Evolutionary conservation across 1,284 basidiomycete species (phyloP), one percentile per base, ranked within the genome.

Genomic region (Crepidotus sp.): DNA sequence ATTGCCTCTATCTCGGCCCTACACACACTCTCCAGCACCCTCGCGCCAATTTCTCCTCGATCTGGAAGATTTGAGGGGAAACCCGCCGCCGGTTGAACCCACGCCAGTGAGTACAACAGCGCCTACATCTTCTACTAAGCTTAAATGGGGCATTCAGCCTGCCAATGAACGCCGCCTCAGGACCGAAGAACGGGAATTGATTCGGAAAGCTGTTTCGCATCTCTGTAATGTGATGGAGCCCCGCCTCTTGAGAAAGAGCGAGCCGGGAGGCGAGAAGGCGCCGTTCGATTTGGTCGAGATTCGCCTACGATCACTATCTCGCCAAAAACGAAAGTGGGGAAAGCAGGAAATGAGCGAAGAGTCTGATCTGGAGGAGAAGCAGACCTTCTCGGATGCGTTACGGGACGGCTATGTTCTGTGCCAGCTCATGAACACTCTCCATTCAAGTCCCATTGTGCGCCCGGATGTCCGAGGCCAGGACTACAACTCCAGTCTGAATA

Each of bases 381-480:
- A 69, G 48, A 62, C 77, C 21, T 91, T 92, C 56, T 70, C 71
- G 34, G 83, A 87, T 41, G 78, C 83, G 0, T 59, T 92, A 50
- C 67, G 77, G 54, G 90, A 94, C 65, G 90, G 90, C 1, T 84
- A 81, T 59, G 74, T 93, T 18, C 71, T 94, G 17, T 92, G 88
- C 76, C 81, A 88, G 89, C 67, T 85, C 42, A 69, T 85, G 65
- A 88, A 87, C 67, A 83, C 80, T 58, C 69, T 84, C 38, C 68
- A 74, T 40, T 74, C 76, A 3, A 72, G 68, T 31, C 70, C 71
- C 31, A 71, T 86, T 46, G 63, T 76, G 34, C 76, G 76, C 34
- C 71, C 83, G 36, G 81, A 86, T 57, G 60, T 69, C 35, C 70
- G 75, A n/a, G 81, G 83, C 54, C 78, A 84, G 54, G 78, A 78